phyloP scores from a whole-genome alignment of 2,329 filamentous ascomycete species.

The Aspergillus fumigatus region DNA sequence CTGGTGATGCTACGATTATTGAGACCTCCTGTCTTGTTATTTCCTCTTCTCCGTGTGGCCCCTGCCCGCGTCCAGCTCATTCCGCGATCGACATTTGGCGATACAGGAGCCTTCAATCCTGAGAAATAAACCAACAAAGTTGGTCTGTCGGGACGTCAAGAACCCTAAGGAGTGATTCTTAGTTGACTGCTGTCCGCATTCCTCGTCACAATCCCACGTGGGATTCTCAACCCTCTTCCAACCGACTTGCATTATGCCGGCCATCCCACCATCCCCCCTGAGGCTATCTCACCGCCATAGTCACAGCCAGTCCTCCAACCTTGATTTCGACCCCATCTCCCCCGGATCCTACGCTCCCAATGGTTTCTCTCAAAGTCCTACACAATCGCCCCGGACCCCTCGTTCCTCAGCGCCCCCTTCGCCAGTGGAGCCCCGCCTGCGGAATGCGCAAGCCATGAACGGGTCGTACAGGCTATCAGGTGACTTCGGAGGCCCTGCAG shows the following conservation, averaged over 20 bases:
- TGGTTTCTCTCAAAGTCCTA: constrained; percentile 29
- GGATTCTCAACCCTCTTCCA: background rate
- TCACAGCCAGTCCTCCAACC: constrained; percentile 28
- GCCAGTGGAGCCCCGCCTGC: constrained; percentile 34
- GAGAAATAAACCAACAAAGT: background rate
- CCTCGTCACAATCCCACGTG: background rate
- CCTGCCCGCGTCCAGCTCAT: background rate
- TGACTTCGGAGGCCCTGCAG: constrained; percentile 32
- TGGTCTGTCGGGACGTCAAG: background rate
- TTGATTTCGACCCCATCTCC: constrained; percentile 35
- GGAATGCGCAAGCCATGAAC: constrained; percentile 32
- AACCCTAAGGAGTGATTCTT: background rate
- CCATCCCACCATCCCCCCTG: constrained; percentile 32
- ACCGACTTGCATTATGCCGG: constrained; percentile 19
- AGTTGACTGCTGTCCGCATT: background rate
- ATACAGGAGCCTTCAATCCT: background rate
- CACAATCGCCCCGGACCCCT: constrained; percentile 31
- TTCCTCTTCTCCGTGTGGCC: background rate
- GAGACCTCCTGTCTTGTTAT: background rate
- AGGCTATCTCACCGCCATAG: constrained; percentile 36
- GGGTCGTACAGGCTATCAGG: constrained; percentile 35
- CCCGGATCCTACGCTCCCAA: constrained; percentile 28
- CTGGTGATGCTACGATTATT: background rate
- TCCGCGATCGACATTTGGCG: background rate
- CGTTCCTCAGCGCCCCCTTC: constrained; percentile 36